phyloP scores from a whole-genome alignment of 345 rosid genomes.

The Moringa oleifera region DNA sequence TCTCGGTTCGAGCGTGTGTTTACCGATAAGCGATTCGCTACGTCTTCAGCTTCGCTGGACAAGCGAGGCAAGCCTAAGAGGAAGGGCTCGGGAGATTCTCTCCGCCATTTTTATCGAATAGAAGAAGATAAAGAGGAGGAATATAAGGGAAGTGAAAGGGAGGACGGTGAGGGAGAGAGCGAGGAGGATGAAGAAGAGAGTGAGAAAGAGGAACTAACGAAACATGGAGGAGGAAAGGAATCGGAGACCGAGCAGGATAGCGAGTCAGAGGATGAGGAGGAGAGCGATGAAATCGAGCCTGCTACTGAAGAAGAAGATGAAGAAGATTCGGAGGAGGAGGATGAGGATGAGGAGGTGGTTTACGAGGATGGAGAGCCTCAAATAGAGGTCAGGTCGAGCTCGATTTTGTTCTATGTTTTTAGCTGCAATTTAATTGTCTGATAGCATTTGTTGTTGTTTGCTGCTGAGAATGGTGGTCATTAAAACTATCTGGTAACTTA shows the following conservation, averaged over 20 bases:
- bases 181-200: constrained; percentile 12
- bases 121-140: constrained; percentile 29
- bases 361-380: constrained; percentile 49
- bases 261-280: constrained; percentile 23
- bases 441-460: background rate
- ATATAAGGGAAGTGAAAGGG: constrained; percentile 5
- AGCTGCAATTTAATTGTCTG: background rate
- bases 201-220: constrained; percentile 25
- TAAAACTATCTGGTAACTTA: too few relatives aligned
- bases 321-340: constrained; percentile 27
- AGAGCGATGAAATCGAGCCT: constrained; percentile 32
- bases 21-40: constrained; percentile 50
- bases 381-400: constrained; percentile 26
- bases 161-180: constrained; percentile 6
- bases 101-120: constrained; percentile 60
- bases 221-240: constrained; percentile 9
- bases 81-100: constrained; percentile 29
- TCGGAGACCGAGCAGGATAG: constrained; percentile 13
- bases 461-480: too few relatives aligned
- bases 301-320: constrained; percentile 59
- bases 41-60: constrained; percentile 56
- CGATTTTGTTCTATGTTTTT: background rate
- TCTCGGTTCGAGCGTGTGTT: constrained; percentile 59
- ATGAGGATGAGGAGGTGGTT: constrained; percentile 33
- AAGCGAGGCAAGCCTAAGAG: constrained; percentile 73